Evolutionary conservation across 169 alveolate species (phyloP).

Genomic region (Cryptosporidium meleagridis): DNA sequence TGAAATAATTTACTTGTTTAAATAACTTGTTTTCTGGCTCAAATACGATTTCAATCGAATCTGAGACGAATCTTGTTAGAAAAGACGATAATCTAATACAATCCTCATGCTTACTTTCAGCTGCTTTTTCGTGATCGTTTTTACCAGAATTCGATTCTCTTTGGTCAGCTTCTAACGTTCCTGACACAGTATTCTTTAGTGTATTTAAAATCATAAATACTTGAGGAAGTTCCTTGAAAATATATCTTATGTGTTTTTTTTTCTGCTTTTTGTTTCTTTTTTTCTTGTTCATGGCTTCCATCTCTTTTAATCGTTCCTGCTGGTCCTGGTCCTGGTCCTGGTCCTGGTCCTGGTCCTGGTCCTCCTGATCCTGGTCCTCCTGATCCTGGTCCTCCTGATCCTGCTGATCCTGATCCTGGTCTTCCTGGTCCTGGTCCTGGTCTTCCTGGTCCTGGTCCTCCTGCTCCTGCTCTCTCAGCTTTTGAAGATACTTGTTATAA

Average conservation of each 20-base stretch:
- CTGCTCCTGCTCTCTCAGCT: background rate
- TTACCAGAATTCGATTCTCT: background rate
- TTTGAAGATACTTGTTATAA: slow-evolving; percentile 16
- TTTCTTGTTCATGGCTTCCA: background rate
- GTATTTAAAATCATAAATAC: slow-evolving; percentile 47
- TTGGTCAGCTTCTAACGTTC: slow-evolving; percentile 12
- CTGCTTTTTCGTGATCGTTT: background rate
- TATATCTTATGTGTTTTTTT: slow-evolving; percentile 17
- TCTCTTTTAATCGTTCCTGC: background rate
- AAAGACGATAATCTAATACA: slow-evolving; percentile 49
- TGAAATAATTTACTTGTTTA: slow-evolving; percentile 45
- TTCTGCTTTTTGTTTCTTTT: slow-evolving; percentile 1
- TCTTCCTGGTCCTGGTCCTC: background rate
- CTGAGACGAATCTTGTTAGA: slow-evolving; percentile 38
- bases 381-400: background rate
- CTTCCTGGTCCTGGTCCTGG: background rate
- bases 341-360: no score
- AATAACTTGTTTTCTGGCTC: slow-evolving; percentile 34
- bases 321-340: no score
- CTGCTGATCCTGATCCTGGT: background rate
- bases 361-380: background rate
- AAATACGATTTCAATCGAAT: slow-evolving; percentile 23
- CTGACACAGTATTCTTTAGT: slow-evolving; percentile 37
- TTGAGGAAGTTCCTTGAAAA: slow-evolving; percentile 61
- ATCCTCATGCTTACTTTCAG: background rate